Evolutionary conservation across 1,284 basidiomycete genomes (phyloP).

Genomic region (Apiotrichum montevideense): DNA sequence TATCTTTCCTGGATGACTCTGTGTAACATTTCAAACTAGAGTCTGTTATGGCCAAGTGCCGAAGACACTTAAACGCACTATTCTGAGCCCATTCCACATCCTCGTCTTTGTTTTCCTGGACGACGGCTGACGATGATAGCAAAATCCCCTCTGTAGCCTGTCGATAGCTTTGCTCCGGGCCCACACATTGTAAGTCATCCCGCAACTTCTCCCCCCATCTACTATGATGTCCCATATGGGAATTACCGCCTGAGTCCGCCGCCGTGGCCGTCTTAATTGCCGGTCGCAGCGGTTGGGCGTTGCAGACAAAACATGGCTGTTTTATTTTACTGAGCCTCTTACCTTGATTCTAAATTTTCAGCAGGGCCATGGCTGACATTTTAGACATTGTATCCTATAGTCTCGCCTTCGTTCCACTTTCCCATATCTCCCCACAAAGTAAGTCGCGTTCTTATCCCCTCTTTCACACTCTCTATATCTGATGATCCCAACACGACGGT

Average conservation of each 20-base stretch:
- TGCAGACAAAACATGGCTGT: conserved; percentile 48
- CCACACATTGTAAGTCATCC: conserved; percentile 10
- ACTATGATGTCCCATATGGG: conserved; percentile 45
- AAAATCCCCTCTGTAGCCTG: background rate
- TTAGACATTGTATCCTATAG: background rate
- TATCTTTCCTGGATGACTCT: conserved; percentile 34
- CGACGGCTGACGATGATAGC: conserved; percentile 1
- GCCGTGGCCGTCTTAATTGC: conserved; percentile 30
- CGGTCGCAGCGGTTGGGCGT: conserved; percentile 21
- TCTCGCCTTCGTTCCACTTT: background rate
- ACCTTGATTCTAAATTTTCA: conserved; percentile 2
- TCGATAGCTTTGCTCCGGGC: conserved; percentile 4
- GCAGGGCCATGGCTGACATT: conserved; percentile 16
- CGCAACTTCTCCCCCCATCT: background rate
- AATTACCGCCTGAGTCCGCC: conserved; percentile 47
- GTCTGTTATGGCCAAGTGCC: conserved; percentile 48
- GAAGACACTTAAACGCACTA: conserved; percentile 47
- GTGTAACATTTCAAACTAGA: conserved; percentile 49
- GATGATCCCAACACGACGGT: conserved; percentile 47
- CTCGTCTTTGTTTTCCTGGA: background rate
- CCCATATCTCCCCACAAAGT: background rate
- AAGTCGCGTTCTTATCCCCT: background rate
- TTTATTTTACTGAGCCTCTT: conserved; percentile 43
- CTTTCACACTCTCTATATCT: conserved; percentile 24
- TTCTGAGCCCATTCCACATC: conserved; percentile 30